Conservation (phyloP, 352 stramenopile species). For the Globisporangium perplexum region DNA sequence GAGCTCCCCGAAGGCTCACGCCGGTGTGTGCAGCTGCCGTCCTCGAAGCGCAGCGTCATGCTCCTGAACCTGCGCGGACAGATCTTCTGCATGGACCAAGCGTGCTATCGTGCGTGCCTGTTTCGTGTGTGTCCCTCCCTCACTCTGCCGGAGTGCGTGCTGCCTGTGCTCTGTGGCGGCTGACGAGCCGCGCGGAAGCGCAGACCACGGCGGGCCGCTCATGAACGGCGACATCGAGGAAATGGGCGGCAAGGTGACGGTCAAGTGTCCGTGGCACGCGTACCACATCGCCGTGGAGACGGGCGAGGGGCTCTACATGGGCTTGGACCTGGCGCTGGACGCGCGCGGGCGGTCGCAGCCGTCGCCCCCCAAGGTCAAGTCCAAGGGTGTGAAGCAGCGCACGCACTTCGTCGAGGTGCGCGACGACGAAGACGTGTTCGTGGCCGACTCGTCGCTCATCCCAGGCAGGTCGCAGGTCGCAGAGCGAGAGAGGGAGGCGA, state of each 20-base stretch:
- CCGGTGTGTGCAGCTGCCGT: constrained; percentile 51
- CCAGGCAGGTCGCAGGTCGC: constrained; percentile 23
- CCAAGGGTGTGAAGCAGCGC: constrained; percentile 82
- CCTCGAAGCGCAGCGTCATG: constrained; percentile 67
- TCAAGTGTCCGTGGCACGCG: constrained; percentile 85
- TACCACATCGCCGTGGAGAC: constrained; percentile 81
- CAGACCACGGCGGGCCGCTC: constrained; percentile 78
- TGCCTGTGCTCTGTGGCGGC: background rate
- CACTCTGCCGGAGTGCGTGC: background rate
- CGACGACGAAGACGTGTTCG: constrained; percentile 62
- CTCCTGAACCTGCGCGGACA: constrained; percentile 50
- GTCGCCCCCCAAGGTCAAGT: constrained; percentile 58
- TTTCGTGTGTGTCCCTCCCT: too few relatives aligned
- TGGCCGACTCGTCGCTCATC: constrained; percentile 69
- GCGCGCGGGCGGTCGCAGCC: constrained; percentile 38
- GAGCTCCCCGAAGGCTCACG: constrained; percentile 52
- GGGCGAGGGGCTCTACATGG: constrained; percentile 82
- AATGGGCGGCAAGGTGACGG: constrained; percentile 62
- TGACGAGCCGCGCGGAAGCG: too few relatives aligned
- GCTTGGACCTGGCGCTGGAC: constrained; percentile 65
- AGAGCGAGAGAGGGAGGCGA: too few relatives aligned
- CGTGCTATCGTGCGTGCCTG: constrained; percentile 74
- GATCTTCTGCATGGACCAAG: constrained; percentile 84
- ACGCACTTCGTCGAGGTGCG: constrained; percentile 74
- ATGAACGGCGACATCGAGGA: constrained; percentile 82